Base-by-base conservation (phyloP, 768 basidiomycete species). In the Trametopsis cervina region DNA sequence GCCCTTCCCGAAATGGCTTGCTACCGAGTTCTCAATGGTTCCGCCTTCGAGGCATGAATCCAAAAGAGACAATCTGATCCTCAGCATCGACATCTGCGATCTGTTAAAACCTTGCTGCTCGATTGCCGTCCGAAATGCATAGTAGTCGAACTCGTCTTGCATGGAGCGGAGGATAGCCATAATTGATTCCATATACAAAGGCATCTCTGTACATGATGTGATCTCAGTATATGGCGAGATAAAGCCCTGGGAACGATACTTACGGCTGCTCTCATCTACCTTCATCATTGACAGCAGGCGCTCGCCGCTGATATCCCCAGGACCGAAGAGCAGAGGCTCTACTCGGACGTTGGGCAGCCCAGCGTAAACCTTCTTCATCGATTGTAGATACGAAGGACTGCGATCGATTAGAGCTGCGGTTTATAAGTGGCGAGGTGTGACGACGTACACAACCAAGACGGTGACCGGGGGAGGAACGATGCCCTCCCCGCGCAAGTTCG, bases 251-350 rank as follows among this genome's bases (percentile, higher is more conserved):
- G 0, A 83, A 57, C 0, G 80, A 80, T 7, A 79, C 78, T 0
- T 73, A 74, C 2, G 75, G 73, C 0, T 20, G 37, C 39, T 35
- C 22, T 53, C 47, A 3, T 73, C 78, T 2, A 82, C 69, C 0
- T 80, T 75, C 83, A 84, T 84, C 79, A 84, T 81, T 0, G 80
- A 78, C 27, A 83, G 54, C 44, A 84, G 75, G 3, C 82, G 77
- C 22, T 75, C 68, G 2, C 80, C 78, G 57, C 83, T 81, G 0
- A 83, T 66, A 40, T 84, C 83, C 9, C 69, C 67, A 49, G 76
- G 73, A 6, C 67, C 64, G 40, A 84, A 72, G 1, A 69, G 58
- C 15, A 84, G 60, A 0, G 82, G 76, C 46, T 76, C 68, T 0
- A 83, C 77, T 0, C 51, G 64, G 11, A 83, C 71, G 15, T 67